A percentile compares a stretch with the other conserved stretches of the same genome.
These are phyloP conservation scores for Yueomyces sp. DNA, from an alignment of 805 yeast genomes.

Conservation along the genomic window DNA sequence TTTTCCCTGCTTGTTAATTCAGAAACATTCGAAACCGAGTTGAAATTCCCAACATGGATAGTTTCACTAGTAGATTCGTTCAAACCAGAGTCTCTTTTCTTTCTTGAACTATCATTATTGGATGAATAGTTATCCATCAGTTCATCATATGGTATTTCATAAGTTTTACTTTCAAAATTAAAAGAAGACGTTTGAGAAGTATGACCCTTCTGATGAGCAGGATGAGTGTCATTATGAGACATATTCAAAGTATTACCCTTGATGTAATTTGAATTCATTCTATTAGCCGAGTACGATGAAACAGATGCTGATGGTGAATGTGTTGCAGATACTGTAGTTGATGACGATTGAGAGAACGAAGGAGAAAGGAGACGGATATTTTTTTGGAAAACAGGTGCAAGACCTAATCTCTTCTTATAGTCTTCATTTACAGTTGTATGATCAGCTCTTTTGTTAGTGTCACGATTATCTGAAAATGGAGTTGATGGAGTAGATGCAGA, in stretches of 20 bases:
- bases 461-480: constrained; percentile 3
- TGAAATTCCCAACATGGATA: constrained; percentile 4
- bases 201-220: constrained; percentile 7
- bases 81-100: background rate
- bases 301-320: constrained; percentile 15
- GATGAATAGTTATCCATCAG: background rate
- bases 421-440: constrained; percentile 6
- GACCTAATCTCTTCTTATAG: background rate
- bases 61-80: background rate
- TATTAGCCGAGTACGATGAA: constrained; percentile 5
- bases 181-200: constrained; percentile 18
- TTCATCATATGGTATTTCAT: constrained; percentile 22
- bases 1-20: no score
- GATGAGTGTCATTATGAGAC: background rate
- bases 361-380: background rate
- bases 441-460: background rate
- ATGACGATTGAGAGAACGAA: constrained; percentile 8
- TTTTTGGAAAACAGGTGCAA: background rate
- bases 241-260: background rate
- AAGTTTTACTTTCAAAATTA: constrained; percentile 26
- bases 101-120: background rate
- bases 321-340: constrained; percentile 16
- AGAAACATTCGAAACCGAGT: no score
- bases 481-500: constrained; percentile 14
- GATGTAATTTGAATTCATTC: background rate